Conservation (phyloP, 495 filamentous ascomycete genomes). For the Halenospora varia region DNA sequence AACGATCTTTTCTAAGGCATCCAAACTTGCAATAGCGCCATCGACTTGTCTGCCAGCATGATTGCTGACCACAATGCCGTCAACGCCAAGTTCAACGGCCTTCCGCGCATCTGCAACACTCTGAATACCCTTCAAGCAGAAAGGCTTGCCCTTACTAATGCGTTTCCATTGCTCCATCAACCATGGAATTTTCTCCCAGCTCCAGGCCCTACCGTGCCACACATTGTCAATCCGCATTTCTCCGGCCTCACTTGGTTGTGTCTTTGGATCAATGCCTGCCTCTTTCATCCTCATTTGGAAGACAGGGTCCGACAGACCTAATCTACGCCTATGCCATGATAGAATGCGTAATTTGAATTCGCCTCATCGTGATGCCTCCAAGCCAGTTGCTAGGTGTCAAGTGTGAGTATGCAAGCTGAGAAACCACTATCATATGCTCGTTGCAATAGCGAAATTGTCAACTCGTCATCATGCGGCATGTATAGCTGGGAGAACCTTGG, state of each 20-base stretch:
- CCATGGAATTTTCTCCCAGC: conserved; percentile 57
- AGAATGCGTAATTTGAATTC: conserved; percentile 60
- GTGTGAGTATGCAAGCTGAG: conserved; percentile 55
- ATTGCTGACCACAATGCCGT: conserved; percentile 70
- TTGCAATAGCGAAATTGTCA: conserved; percentile 49
- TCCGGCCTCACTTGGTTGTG: conserved; percentile 44
- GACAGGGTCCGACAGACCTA: conserved; percentile 55
- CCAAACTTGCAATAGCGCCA: conserved; percentile 56
- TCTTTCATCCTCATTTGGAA: conserved; percentile 49
- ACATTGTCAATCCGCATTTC: conserved; percentile 58
- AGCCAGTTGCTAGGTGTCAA: conserved; percentile 62
- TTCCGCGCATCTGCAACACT: conserved; percentile 85
- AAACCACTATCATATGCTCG: conserved; percentile 54
- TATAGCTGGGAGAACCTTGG: conserved; percentile 63
- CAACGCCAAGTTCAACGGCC: conserved; percentile 73
- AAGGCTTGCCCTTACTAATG: conserved; percentile 30
- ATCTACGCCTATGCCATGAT: conserved; percentile 19
- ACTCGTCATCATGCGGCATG: conserved; percentile 58
- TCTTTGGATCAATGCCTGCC: conserved; percentile 36
- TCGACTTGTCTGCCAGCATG: conserved; percentile 62
- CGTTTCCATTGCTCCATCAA: conserved; percentile 46
- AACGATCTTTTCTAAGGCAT: conserved; percentile 61
- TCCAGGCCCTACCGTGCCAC: conserved; percentile 35
- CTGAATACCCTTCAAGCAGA: conserved; percentile 89
- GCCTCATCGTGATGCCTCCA: conserved; percentile 61